A percentile compares a stretch with the other conserved stretches of the same genome.
Conservation (phyloP, 163 green algal genomes). For the Volvox carteri region DNA sequence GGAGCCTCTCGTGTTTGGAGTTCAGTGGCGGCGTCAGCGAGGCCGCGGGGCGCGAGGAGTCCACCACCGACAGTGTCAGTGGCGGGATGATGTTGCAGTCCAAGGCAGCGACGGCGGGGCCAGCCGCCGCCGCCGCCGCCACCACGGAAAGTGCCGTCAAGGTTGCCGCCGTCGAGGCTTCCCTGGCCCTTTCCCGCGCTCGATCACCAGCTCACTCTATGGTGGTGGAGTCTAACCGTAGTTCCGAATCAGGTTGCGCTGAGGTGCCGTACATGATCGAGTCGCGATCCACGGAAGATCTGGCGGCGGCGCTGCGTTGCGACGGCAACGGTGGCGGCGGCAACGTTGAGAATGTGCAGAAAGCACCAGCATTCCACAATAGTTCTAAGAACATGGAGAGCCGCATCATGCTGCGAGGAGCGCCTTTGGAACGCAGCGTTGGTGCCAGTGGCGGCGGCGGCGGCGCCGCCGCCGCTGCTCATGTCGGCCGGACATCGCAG, state of each 20-base stretch:
- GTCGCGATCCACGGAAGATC: not conserved
- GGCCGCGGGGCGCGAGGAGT: not conserved
- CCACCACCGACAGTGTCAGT: not conserved
- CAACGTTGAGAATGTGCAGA: not conserved
- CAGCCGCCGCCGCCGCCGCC: not conserved
- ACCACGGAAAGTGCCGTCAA: too few species aligned
- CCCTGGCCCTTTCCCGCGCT: too few species aligned
- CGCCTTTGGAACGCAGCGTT: conserved; percentile 2
- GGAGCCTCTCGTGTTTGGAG: conserved; percentile 54
- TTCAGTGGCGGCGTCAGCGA: not conserved
- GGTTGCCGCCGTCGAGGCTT: too few species aligned
- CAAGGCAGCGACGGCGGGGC: not conserved
- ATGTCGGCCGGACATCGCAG: not conserved
- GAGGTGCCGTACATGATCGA: conserved; percentile 21
- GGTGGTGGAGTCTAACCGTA: not conserved
- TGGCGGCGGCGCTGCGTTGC: not conserved
- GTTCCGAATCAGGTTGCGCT: not conserved
- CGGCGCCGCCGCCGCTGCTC: not conserved
- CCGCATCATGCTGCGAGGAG: conserved; percentile 1
- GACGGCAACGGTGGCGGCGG: not conserved
- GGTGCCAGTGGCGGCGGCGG: not conserved
- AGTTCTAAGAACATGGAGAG: not conserved
- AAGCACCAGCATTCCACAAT: not conserved
- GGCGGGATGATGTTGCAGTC: not conserved
- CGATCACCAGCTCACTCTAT: not conserved